Base-by-base conservation (phyloP, 2,329 filamentous ascomycete genomes). In the Sclerotinia borealis region DNA sequence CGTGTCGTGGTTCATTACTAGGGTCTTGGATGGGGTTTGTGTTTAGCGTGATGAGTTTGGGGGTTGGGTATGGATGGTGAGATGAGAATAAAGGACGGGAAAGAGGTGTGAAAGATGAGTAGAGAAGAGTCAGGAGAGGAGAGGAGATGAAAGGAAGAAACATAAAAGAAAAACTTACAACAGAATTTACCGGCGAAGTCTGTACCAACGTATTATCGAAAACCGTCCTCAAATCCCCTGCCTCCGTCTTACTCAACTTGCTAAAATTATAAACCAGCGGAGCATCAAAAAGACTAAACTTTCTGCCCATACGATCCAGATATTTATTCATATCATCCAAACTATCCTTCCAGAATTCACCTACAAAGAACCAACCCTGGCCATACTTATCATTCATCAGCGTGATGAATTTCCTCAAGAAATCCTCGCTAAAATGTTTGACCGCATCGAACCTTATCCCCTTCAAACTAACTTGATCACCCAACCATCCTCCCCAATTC, bases 1-100 rank as follows among this genome's bases (percentile, higher is more conserved):
- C 0, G 88, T 91, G 72, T 91, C 88, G 76, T 91, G 88, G 74
- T 90, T 91, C 75, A 85, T 85, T 1, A 91, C 86, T 5, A 90
- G 80, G 0, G 87, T 90, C 75, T 83, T 25, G n/a, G 1, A 2
- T 25, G 19, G 25, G 29, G 25, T 60, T 60, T 41, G 3, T 39
- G n/a, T n/a, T n/a, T n/a, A n/a, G n/a, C n/a, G n/a, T n/a, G n/a
- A n/a, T 60, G 19, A 5, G 17, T 1, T 4, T 29, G 13, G n/a
- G n/a, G n/a, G n/a, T n/a, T n/a, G n/a, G n/a, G n/a, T n/a, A n/a
- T n/a, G n/a, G n/a, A n/a, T n/a, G n/a, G n/a, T n/a, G n/a, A n/a
- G n/a, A n/a, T n/a, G n/a, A n/a, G n/a, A n/a, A n/a, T n/a, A n/a
- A 15, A 15, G 15, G 4, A 15, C 11, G 31, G 17, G 9, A n/a